Conservation (phyloP, 2,329 filamentous ascomycete genomes). For the Ceratocystis harringtonii region DNA sequence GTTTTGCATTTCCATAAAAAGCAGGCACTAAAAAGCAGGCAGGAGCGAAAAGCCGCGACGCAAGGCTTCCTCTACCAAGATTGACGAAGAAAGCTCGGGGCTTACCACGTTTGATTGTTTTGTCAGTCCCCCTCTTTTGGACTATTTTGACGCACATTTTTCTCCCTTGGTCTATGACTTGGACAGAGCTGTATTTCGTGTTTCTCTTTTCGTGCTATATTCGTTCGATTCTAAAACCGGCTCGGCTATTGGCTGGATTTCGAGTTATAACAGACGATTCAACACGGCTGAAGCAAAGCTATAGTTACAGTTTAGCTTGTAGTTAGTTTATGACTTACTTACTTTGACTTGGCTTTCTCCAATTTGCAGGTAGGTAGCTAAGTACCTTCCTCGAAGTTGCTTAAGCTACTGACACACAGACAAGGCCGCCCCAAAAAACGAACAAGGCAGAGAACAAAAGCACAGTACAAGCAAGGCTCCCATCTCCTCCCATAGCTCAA, state of each 20-base stretch:
- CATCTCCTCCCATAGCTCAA: neutral
- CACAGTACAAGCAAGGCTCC: neutral
- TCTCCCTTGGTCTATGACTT: neutral
- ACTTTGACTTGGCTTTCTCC: neutral
- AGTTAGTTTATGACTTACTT: neutral
- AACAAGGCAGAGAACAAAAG: neutral
- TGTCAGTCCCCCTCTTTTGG: neutral
- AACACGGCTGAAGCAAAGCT: constrained; percentile 3
- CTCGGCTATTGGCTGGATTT: neutral
- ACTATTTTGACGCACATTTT: neutral
- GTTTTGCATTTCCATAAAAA: neutral
- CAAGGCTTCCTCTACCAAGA: neutral
- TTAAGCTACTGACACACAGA: neutral
- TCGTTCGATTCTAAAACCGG: neutral
- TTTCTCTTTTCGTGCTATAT: neutral
- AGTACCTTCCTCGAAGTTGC: neutral
- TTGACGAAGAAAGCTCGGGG: neutral
- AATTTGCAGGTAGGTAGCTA: neutral
- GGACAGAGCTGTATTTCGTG: neutral
- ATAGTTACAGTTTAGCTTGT: neutral
- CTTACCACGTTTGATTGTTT: neutral
- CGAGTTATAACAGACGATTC: neutral
- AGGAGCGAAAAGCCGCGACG: neutral
- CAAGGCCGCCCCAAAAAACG: neutral
- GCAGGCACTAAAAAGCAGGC: neutral